Conservation (phyloP, 805 yeast genomes). For the Spencermartinsiella europaea region DNA sequence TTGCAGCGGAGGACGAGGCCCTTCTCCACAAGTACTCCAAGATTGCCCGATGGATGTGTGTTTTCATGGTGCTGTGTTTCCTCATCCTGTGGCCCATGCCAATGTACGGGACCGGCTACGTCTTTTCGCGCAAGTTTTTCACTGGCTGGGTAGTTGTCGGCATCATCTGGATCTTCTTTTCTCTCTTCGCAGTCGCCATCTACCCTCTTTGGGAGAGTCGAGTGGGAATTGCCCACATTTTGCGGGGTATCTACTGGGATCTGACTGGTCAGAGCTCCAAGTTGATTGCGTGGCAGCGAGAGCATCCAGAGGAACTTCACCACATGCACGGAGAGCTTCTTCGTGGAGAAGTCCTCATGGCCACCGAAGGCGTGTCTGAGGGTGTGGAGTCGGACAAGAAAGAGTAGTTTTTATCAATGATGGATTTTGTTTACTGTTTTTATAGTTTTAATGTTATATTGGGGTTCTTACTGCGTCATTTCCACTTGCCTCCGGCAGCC, state of each 20-base stretch:
- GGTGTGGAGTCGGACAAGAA: background rate
- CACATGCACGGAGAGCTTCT: conserved; percentile 6
- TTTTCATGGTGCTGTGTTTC: conserved; percentile 55
- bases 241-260: conserved; percentile 85
- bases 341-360: conserved; percentile 1
- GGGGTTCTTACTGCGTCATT: no score
- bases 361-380: conserved; percentile 4
- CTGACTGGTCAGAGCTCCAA: conserved; percentile 68
- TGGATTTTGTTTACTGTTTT: background rate
- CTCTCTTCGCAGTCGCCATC: conserved; percentile 49
- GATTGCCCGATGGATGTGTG: conserved; percentile 56
- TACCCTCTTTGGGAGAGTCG: conserved; percentile 76
- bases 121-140: conserved; percentile 71
- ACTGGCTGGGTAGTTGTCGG: conserved; percentile 87
- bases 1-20: conserved; percentile 44
- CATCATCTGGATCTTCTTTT: conserved; percentile 68
- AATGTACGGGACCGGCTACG: conserved; percentile 75
- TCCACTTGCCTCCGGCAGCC: no score
- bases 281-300: conserved; percentile 67
- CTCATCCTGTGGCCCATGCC: conserved; percentile 91
- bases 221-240: conserved; percentile 54
- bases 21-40: conserved; percentile 53
- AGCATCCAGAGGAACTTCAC: conserved; percentile 69
- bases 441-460: no score
- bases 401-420: background rate